Conservation (phyloP, 2,329 filamentous ascomycete genomes). For the Aspergillus fischeri region DNA sequence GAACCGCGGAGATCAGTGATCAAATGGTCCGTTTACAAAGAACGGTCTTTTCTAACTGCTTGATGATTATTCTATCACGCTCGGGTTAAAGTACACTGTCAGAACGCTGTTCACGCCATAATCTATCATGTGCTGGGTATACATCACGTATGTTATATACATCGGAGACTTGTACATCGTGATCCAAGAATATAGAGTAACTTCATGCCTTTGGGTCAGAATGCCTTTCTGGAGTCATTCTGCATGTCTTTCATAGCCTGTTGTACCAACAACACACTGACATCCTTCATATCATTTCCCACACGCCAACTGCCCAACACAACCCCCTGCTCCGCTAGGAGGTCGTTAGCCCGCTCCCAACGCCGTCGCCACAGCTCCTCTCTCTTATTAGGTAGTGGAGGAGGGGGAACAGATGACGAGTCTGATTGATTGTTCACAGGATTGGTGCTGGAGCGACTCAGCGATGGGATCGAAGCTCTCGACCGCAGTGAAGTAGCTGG, state of each 20-base stretch:
- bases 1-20: no score
- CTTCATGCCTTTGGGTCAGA: background rate
- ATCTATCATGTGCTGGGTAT: background rate
- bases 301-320: slow-evolving; percentile 45
- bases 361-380: slow-evolving; percentile 48
- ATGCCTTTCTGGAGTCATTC: no score
- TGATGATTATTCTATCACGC: background rate
- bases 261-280: slow-evolving; percentile 42
- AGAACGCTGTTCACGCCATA: background rate
- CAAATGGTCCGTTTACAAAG: no score
- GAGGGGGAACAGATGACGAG: slow-evolving; percentile 16
- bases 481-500: slow-evolving; percentile 16
- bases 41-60: background rate
- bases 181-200: background rate
- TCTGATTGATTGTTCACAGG: slow-evolving; percentile 14
- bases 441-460: slow-evolving; percentile 15
- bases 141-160: background rate
- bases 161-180: background rate
- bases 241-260: slow-evolving; percentile 29
- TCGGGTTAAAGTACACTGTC: background rate
- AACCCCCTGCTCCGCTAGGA: slow-evolving; percentile 41
- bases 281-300: slow-evolving; percentile 43
- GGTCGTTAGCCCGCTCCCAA: slow-evolving; percentile 43
- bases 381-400: slow-evolving; percentile 42
- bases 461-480: slow-evolving; percentile 20